Conservation (phyloP, 2,329 filamentous ascomycete genomes). For the Aspergillus chevalieri region DNA sequence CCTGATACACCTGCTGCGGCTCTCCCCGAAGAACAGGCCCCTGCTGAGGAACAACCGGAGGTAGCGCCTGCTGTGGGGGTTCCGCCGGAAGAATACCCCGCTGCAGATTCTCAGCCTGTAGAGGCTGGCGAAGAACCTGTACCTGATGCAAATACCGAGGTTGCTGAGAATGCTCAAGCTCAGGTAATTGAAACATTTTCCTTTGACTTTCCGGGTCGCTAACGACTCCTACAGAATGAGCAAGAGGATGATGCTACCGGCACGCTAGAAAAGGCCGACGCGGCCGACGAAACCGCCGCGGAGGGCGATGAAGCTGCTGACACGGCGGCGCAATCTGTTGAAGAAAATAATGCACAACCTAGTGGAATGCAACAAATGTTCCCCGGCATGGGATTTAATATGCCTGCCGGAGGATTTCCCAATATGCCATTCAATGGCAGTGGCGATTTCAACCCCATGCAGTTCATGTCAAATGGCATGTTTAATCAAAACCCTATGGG, state of each 20-base stretch:
- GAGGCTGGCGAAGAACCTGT: conserved; percentile 6
- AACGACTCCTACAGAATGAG: conserved; percentile 9
- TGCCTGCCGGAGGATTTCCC: conserved; percentile 46
- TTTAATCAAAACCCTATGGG: conserved; percentile 75
- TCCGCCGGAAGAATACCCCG: conserved; percentile 9
- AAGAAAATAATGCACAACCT: conserved; percentile 9
- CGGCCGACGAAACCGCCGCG: conserved; percentile 6
- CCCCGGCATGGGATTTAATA: conserved; percentile 36
- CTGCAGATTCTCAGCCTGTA: conserved; percentile 4
- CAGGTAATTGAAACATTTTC: conserved; percentile 12
- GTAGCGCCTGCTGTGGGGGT: conserved; percentile 7
- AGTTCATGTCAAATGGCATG: conserved; percentile 48
- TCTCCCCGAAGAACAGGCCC: conserved; percentile 1
- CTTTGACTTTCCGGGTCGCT: background rate
- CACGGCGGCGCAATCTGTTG: conserved; percentile 6
- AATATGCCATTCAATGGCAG: conserved; percentile 57
- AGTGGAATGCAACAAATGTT: conserved; percentile 9
- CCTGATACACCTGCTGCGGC: conserved; percentile 5
- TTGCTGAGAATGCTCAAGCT: conserved; percentile 2
- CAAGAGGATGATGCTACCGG: conserved; percentile 8
- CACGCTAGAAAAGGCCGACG: conserved; percentile 4
- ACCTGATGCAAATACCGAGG: conserved; percentile 4
- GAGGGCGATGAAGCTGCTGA: conserved; percentile 12
- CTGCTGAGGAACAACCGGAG: conserved; percentile 3
- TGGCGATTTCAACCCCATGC: conserved; percentile 64